Base-by-base conservation (phyloP, 306 rosid genomes). In the Begonia masoniana region DNA sequence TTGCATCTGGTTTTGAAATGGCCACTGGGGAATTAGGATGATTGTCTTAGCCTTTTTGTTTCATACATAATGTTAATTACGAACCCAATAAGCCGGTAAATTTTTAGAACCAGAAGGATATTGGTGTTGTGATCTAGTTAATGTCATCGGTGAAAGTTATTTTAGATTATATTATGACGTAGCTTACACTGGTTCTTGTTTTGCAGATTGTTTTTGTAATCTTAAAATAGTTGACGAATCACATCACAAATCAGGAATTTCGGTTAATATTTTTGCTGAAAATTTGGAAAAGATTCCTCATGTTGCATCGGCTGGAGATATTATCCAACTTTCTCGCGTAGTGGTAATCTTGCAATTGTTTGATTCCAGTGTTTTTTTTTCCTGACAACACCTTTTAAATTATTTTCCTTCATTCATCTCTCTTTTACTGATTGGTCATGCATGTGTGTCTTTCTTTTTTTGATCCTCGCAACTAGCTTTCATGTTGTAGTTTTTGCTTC, bases 171-270 rank as follows among this genome's bases (percentile, higher is more conserved):
- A 57, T 36, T 50, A 43, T 53, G 50, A 31, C 39, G 1, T 5
- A 63, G 6, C 45, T 43, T 50, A 19, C 56, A 8, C 51, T 57
- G 53, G 61, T 46, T 39, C 26, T 54, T 64, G 41, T 45, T 76
- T 26, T 73, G 80, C 87, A 85, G 95, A 89, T 78, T 65, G 42
- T 56, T 74, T 66, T 57, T 61, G 68, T 35, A 17, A 57, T 3
- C 15, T 89, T n/a, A 80, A 68, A 62, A 12, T 89, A 19, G 59
- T 82, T 4, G 97, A 89, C 39, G 71, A 72, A 45, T 70, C 91
- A 0, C 49, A 62, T 61, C 17, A 57, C 13, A 12, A 68, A 35
- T 50, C 49, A 0, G 83, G 77, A 35, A 61, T 80, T 57, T 5
- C 80, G 0, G 78, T 79, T 13, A 75, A 74, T 51, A 1, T 89